phyloP scores from a whole-genome alignment of 805 yeast genomes.

The Ogataea saltuana region DNA sequence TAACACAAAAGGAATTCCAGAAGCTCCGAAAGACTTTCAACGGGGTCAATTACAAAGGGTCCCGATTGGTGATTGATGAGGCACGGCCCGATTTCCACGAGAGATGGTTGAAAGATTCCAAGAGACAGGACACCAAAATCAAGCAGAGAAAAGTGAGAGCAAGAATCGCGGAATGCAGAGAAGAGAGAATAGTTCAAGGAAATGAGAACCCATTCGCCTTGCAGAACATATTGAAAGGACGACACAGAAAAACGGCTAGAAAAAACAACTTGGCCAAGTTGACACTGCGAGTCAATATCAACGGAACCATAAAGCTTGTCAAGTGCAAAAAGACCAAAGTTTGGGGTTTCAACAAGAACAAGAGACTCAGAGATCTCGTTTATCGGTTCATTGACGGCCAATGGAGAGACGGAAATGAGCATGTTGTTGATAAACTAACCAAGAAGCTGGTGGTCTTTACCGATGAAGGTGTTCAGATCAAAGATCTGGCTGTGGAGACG shows the following conservation, averaged over 20 bases:
- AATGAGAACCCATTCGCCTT: conserved; percentile 37
- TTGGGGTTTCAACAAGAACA: conserved; percentile 87
- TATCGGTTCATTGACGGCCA: conserved; percentile 60
- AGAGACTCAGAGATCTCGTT: conserved; percentile 60
- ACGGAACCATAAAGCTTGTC: conserved; percentile 56
- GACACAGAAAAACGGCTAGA: conserved; percentile 59
- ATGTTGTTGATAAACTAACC: conserved; percentile 63
- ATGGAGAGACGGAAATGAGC: conserved; percentile 82
- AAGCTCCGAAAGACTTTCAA: conserved; percentile 59
- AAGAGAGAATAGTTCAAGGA: conserved; percentile 46
- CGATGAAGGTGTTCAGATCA: conserved; percentile 18
- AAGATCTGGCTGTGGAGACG: conserved; percentile 8
- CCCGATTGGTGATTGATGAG: conserved; percentile 55
- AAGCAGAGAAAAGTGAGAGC: conserved; percentile 34
- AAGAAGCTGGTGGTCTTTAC: conserved; percentile 33
- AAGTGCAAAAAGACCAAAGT: conserved; percentile 72
- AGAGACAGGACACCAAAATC: conserved; percentile 40
- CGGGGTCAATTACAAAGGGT: conserved; percentile 76
- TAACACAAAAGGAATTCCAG: conserved; percentile 45
- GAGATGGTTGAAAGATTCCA: conserved; percentile 47
- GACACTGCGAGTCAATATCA: conserved; percentile 64
- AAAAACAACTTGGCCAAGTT: conserved; percentile 48
- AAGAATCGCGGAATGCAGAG: conserved; percentile 37
- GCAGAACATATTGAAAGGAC: conserved; percentile 45
- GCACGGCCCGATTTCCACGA: conserved; percentile 61